Conservation (phyloP, 108 stramenopile species). For the Nitzschia sp. region DNA sequence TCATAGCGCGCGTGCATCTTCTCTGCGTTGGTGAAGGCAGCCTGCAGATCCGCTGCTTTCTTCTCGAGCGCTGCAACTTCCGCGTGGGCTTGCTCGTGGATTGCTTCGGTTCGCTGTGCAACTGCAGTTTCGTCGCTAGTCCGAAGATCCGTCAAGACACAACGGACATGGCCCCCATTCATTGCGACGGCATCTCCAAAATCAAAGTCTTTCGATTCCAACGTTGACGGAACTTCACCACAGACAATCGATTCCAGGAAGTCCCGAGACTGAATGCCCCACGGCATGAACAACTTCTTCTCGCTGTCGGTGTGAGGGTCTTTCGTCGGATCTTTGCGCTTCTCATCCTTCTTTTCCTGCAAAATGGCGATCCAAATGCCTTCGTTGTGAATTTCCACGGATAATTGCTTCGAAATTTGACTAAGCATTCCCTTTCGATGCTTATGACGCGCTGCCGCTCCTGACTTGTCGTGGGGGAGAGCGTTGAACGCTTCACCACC, state of each 20-base stretch:
- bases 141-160: conserved; percentile 69
- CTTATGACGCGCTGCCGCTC: conserved; percentile 64
- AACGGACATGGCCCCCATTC: conserved; percentile 65
- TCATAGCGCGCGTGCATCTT: conserved; percentile 6
- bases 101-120: conserved; percentile 44
- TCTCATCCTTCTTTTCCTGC: conserved; percentile 27
- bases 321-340: conserved; percentile 19
- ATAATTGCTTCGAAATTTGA: conserved; percentile 55
- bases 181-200: conserved; percentile 36
- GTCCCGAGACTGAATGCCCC: conserved; percentile 53
- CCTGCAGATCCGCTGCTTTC: conserved; percentile 13
- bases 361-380: conserved; percentile 59
- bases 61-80: conserved; percentile 36
- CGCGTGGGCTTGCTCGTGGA: conserved; percentile 36
- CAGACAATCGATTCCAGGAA: conserved; percentile 60
- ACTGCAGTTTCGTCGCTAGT: conserved; percentile 64
- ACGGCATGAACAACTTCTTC: conserved; percentile 57
- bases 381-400: conserved; percentile 83
- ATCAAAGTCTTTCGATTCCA: conserved; percentile 39
- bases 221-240: conserved; percentile 62
- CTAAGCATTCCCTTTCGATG: conserved; percentile 63
- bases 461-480: conserved; percentile 32
- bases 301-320: conserved; percentile 5
- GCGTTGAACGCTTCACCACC: conserved; percentile 16
- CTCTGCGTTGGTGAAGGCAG: conserved; percentile 21